These are phyloP conservation scores for Colletotrichum scovillei DNA, from an alignment of 2,329 filamentous ascomycete genomes.

Conservation along the genomic window DNA sequence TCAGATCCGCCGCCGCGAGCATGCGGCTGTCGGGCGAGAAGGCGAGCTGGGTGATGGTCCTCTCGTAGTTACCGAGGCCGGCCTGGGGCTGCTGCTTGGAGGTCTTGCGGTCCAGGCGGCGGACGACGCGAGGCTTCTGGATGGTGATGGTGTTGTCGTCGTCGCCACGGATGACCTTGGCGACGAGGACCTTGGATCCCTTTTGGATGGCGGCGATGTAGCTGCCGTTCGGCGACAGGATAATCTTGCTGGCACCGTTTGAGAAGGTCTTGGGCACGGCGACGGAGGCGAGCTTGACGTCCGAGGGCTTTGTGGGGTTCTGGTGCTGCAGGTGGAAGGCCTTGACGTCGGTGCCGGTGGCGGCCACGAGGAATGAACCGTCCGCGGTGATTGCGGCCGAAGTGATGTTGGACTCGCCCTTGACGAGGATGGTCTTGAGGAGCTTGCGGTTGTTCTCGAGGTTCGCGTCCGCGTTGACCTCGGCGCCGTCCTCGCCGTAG, in stretches of 20 bases:
- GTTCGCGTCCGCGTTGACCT: slow-evolving; percentile 47
- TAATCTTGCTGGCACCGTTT: slow-evolving; percentile 75
- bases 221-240: slow-evolving; percentile 75
- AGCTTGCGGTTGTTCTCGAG: slow-evolving; percentile 70
- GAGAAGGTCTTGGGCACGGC: slow-evolving; percentile 68
- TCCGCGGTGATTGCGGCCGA: slow-evolving; percentile 77
- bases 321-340: slow-evolving; percentile 75
- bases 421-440: slow-evolving; percentile 74
- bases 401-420: slow-evolving; percentile 85
- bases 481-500: slow-evolving; percentile 52
- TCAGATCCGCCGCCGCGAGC: slow-evolving; percentile 82
- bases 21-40: slow-evolving; percentile 87
- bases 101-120: slow-evolving; percentile 64
- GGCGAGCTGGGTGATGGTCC: slow-evolving; percentile 77
- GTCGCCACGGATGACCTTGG: slow-evolving; percentile 50
- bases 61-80: slow-evolving; percentile 80
- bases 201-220: slow-evolving; percentile 76
- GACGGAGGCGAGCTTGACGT: slow-evolving; percentile 78
- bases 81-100: slow-evolving; percentile 69
- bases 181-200: slow-evolving; percentile 67
- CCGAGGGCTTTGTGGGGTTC: slow-evolving; percentile 61
- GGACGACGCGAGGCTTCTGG: slow-evolving; percentile 55
- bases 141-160: slow-evolving; percentile 35
- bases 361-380: slow-evolving; percentile 79
- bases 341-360: slow-evolving; percentile 81